A percentile compares a stretch with the other conserved stretches of the same genome.
These are phyloP conservation scores for Zelopaecilomyces penicillatus DNA, from an alignment of 2,329 filamentous ascomycete genomes.

Conservation along the genomic window DNA sequence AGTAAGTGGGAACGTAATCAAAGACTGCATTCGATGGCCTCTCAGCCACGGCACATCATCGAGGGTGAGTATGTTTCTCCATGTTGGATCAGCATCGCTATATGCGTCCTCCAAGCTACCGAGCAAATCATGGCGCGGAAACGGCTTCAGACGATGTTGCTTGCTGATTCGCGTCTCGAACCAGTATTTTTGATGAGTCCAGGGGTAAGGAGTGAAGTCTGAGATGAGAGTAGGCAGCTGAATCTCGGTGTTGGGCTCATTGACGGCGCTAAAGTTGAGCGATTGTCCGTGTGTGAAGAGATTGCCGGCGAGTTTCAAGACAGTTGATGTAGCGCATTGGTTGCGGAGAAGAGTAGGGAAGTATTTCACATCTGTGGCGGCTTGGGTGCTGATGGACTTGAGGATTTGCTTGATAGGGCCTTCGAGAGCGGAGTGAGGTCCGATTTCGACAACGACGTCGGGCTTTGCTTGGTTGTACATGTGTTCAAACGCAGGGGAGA, in stretches of 20 bases:
- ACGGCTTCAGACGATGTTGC: constrained; percentile 32
- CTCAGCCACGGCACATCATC: constrained; percentile 49
- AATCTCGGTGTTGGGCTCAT: constrained; percentile 22
- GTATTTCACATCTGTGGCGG: constrained; percentile 32
- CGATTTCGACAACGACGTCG: constrained; percentile 33
- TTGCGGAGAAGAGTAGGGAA: constrained; percentile 41
- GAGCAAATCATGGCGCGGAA: constrained; percentile 36
- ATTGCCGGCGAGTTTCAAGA: constrained; percentile 34
- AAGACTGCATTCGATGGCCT: constrained; percentile 49
- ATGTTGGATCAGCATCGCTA: constrained; percentile 37
- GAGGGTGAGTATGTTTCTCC: constrained; percentile 39
- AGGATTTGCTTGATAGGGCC: constrained; percentile 44
- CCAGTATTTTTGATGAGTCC: constrained; percentile 41
- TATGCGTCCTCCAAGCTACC: constrained; percentile 36
- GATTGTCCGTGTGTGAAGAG: constrained; percentile 37
- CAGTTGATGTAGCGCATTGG: constrained; percentile 38
- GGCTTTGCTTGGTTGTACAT: constrained; percentile 21
- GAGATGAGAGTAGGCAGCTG: constrained; percentile 23
- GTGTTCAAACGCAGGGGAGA: constrained; percentile 28
- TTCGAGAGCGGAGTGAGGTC: constrained; percentile 40
- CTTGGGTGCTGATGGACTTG: constrained; percentile 33
- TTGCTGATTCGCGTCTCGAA: constrained; percentile 36
- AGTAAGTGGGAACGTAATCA: constrained; percentile 46
- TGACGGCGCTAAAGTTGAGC: constrained; percentile 38
- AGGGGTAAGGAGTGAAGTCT: constrained; percentile 40